Evolutionary conservation across 352 stramenopile genomes (phyloP), one percentile per base, ranked within the genome.

Genomic region (Phytopythium kandeliae): DNA sequence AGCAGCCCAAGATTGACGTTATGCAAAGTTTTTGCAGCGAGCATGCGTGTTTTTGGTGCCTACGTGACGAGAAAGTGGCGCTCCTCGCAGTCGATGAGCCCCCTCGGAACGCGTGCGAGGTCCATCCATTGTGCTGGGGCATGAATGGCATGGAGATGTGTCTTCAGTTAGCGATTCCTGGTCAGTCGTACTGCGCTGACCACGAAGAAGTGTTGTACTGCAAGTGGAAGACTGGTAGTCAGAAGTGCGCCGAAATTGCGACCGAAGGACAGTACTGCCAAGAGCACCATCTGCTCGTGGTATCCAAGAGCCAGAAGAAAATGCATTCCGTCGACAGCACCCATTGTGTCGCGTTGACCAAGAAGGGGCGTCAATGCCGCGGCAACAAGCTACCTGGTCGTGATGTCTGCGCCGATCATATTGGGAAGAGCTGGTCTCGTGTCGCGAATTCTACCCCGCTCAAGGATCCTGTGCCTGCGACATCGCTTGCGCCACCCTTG

Each of bases 11-110:
- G 24, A 46, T 74, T 15, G 34, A 52, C 12, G 55, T 69, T 5
- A 7, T n/a, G 8, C 63, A 85, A 37, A 30, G 35, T 16, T 85
- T 69, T 51, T 90, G 79, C 26, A 47, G 51, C 10, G 51, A 74
- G 9, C 79, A 90, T 43, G 61, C 63, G 9, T 90, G 79, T 25
- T 87, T 83, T 37, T 56, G 88, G 16, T 90, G 79, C 31, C 46
- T 86, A 5, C 46, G 43, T 38, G 57, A 46, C 19, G 46, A 43
- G 9, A 35, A 63, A 21, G 4, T 43, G 8, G 49, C 66, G 3
- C 58, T 48, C 15, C 6, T 64, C 28, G 74, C 79, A 13, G 26
- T 42, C 0, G 68, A 80, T 19, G 51, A 63, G 1, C 72, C 74
- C 9, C 79, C 79, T 48, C 66, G 77, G 7, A 86, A 88, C 48